Conservation (phyloP, 805 yeast species). For the Schwanniomyces sp. region DNA sequence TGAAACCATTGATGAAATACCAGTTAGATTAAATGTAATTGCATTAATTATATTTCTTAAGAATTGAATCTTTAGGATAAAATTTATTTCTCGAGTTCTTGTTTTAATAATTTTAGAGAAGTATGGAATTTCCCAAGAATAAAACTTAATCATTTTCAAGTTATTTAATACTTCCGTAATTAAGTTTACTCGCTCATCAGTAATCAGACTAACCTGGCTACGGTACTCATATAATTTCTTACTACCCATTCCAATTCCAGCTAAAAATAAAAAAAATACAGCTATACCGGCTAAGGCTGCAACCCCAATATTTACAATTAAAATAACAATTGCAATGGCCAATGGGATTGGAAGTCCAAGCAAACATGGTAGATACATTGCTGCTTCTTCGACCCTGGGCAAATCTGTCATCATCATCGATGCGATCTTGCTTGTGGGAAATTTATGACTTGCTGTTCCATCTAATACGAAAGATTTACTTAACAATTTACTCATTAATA, state of each 20-base stretch:
- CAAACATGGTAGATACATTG: conserved; percentile 58
- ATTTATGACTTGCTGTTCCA: conserved; percentile 53
- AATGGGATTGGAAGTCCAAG: conserved; percentile 61
- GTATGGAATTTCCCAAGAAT: conserved; percentile 87
- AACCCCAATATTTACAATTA: conserved; percentile 65
- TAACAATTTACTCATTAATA: conserved; percentile 65
- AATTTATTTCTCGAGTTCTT: conserved; percentile 57
- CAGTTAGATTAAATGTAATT: conserved; percentile 61
- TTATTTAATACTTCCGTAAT: conserved; percentile 74
- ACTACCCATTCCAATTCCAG: conserved; percentile 43
- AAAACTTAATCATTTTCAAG: conserved; percentile 77
- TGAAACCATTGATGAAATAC: conserved; percentile 62
- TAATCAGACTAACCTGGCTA: conserved; percentile 50
- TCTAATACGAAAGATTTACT: conserved; percentile 62
- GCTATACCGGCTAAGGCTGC: conserved; percentile 64
- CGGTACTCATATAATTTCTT: conserved; percentile 53
- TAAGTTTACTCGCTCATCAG: conserved; percentile 69
- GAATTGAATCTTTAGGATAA: conserved; percentile 59
- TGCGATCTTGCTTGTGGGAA: conserved; percentile 66
- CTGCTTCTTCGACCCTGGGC: conserved; percentile 70
- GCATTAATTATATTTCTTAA: conserved; percentile 62
- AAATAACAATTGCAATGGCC: conserved; percentile 57
- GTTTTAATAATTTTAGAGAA: conserved; percentile 49
- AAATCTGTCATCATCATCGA: conserved; percentile 75
- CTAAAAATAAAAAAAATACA: conserved; percentile 46